Base-by-base conservation (phyloP, 129 eudicot genomes). In the Lactuca saligna region DNA sequence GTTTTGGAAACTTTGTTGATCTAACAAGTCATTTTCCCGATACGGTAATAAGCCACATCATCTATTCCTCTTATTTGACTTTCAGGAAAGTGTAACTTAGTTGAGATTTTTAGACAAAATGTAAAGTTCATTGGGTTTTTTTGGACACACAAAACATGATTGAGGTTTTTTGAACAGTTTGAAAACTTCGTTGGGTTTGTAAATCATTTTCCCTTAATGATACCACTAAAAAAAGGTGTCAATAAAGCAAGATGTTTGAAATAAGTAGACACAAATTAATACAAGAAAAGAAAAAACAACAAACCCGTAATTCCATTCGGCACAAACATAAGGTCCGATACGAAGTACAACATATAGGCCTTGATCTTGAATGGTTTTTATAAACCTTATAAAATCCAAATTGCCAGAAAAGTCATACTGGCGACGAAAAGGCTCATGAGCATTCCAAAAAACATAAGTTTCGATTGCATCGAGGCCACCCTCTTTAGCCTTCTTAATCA, bases 291-390 rank as follows among this genome's bases (percentile, higher is more conserved):
- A 11, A 32, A 0, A 48, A 6, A 48, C 15, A 46, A 62, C 33
- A 29, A 76, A 88, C 96, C 96, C 96, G 58, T 78, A 88, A 53
- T 85, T 88, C 96, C 96, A 88, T 65, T 88, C 96, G 15, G 91
- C 96, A 78, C 96, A 88, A 44, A 83, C 83, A 74, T 88, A 88
- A 15, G 96, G 96, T 41, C 96, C 96, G 54, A 88, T 85, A 0
- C 96, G 86, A 53, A 88, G 91, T 70, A 85, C 57, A 7, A 76
- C 75, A 59, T 85, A 83, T 4, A 88, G 81, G 2, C 85, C 91
- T 4, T 66, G 80, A 5, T 78, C 78, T 70, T 81, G 81, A 68
- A 88, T 55, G 2, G 87, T 75, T 56, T 85, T 88, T n/a, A 88
- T 53, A 32, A 88, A 88, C 81, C 79, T 85, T 46, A 88, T 75